Conservation (phyloP, 331 rosid species). For the Acacia concinna region DNA sequence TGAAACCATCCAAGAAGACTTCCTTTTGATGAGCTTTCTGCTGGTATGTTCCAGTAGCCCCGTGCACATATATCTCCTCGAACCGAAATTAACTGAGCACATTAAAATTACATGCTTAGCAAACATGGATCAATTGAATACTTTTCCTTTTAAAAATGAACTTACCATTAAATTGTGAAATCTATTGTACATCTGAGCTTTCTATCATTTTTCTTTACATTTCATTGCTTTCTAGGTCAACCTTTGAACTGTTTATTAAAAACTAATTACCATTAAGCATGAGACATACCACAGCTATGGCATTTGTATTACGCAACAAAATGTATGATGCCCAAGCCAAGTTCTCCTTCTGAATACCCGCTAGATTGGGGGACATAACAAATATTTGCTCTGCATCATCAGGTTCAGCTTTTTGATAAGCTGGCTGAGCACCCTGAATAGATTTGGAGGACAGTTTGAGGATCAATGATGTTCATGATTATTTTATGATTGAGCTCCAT, state of each 20-base stretch:
- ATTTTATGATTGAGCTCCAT: constrained; percentile 20
- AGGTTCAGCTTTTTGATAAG: constrained; percentile 65
- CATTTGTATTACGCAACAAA: constrained; percentile 74
- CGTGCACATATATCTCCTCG: constrained; percentile 67
- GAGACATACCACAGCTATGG: constrained; percentile 59
- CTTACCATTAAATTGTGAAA: background rate
- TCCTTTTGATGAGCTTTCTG: constrained; percentile 47
- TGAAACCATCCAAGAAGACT: constrained; percentile 59
- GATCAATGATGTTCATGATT: constrained; percentile 15
- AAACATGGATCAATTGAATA: background rate
- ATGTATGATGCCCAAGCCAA: constrained; percentile 89
- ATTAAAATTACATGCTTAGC: constrained; percentile 23
- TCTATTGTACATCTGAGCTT: background rate
- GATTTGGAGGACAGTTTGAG: background rate
- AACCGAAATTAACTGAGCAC: constrained; percentile 62
- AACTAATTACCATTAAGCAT: constrained; percentile 5
- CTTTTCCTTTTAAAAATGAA: background rate
- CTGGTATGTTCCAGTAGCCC: constrained; percentile 81
- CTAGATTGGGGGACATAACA: constrained; percentile 57
- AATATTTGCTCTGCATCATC: constrained; percentile 74
- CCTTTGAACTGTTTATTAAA: background rate
- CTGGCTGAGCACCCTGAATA: constrained; percentile 72
- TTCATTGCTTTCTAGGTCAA: background rate
- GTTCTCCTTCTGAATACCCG: constrained; percentile 64
- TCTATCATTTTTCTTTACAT: background rate